phyloP scores from a whole-genome alignment of 2,329 filamentous ascomycete genomes.

The Monilinia aucupariae region DNA sequence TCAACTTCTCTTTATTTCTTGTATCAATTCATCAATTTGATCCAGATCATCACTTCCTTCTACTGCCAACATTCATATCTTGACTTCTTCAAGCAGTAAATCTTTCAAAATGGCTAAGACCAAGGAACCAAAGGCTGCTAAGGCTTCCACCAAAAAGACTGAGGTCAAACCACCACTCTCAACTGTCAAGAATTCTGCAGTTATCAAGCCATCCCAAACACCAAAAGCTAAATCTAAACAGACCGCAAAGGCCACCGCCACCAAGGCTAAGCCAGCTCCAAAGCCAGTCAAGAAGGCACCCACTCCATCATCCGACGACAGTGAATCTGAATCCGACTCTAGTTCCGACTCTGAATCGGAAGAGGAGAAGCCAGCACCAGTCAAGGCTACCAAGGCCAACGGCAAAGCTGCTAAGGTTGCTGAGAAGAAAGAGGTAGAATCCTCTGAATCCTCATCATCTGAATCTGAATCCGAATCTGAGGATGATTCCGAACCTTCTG shows the following conservation, averaged over 20 bases:
- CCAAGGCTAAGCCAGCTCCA: constrained; percentile 27
- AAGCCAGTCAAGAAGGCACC: constrained; percentile 40
- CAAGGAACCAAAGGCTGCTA: constrained; percentile 57
- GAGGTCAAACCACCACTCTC: constrained; percentile 46
- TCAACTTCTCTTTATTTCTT: constrained; percentile 7
- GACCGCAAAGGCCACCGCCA: constrained; percentile 50
- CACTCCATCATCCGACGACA: constrained; percentile 40
- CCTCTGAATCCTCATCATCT: constrained; percentile 34
- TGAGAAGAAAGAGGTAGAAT: constrained; percentile 37
- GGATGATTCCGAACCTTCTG: constrained; percentile 21
- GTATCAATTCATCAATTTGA: background rate
- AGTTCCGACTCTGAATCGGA: constrained; percentile 33
- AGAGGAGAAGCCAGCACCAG: constrained; percentile 27
- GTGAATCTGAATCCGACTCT: constrained; percentile 33
- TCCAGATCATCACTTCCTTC: background rate
- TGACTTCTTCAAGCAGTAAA: constrained; percentile 8
- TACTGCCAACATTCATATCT: background rate
- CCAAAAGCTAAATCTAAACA: constrained; percentile 64
- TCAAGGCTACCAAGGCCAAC: constrained; percentile 23
- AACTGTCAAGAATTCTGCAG: constrained; percentile 58
- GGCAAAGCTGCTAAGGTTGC: constrained; percentile 19
- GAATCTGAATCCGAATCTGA: constrained; percentile 26
- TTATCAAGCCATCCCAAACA: constrained; percentile 62
- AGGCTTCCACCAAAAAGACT: constrained; percentile 49
- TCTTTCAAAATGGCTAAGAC: constrained; percentile 56